Percentiles rank a stretch among this genome's conserved stretches.
These are phyloP conservation scores for Dalbergia oliveri DNA, from an alignment of 306 rosid genomes.

Conservation along the genomic window DNA sequence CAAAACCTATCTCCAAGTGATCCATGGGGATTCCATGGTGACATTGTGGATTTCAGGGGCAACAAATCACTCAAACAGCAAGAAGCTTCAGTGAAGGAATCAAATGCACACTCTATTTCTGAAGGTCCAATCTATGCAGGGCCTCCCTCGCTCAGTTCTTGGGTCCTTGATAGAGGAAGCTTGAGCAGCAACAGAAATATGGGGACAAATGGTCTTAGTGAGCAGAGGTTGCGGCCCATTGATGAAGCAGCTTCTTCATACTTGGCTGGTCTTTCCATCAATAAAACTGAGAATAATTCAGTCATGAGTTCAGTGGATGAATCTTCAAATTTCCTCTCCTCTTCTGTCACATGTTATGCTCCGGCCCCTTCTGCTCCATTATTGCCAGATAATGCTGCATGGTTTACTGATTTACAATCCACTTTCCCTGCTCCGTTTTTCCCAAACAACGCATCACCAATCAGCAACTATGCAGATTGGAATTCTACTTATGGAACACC, in stretches of 20 bases:
- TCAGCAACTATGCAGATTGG: neutral
- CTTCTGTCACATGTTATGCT: neutral
- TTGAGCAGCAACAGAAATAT: neutral
- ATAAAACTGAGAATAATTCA: neutral
- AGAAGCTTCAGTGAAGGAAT: constrained; percentile 58
- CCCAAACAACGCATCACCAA: neutral
- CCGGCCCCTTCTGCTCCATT: neutral
- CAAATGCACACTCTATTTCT: constrained; percentile 48
- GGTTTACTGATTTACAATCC: neutral
- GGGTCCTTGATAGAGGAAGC: constrained; percentile 1
- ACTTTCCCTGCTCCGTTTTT: neutral
- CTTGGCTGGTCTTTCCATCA: constrained; percentile 1
- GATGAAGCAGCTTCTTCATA: neutral
- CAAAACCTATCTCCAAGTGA: constrained; percentile 57
- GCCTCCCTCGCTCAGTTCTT: neutral
- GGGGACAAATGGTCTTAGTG: neutral
- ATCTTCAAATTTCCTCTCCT: neutral
- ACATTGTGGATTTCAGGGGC: neutral
- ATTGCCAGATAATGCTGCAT: neutral
- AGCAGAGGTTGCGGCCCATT: neutral
- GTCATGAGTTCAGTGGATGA: neutral
- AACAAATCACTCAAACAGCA: neutral
- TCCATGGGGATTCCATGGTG: constrained; percentile 10
- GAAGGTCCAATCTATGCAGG: constrained; percentile 54
- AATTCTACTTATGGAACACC: too few relatives aligned